Evolutionary conservation across 345 rosid genomes (phyloP).

Genomic region (Zanthoxylum bungeanum): DNA sequence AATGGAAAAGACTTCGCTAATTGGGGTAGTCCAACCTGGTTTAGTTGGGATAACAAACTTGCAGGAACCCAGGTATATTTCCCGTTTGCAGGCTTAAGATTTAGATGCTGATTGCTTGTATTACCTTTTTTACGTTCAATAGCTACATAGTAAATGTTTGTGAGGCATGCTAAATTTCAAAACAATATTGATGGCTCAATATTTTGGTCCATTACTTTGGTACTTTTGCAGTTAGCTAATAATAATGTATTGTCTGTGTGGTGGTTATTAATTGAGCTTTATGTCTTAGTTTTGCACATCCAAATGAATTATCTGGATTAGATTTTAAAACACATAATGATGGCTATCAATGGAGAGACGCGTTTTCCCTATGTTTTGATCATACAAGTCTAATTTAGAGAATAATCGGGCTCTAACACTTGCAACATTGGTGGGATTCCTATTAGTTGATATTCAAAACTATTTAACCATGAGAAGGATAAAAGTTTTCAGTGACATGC

Average conservation of each 20-base stretch:
- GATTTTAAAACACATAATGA: neutral
- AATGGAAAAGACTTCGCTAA: slow-evolving; percentile 66
- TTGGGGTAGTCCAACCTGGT: slow-evolving; percentile 92
- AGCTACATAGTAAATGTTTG: neutral
- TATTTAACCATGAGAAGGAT: neutral
- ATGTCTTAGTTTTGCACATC: neutral
- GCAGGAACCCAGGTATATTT: slow-evolving; percentile 83
- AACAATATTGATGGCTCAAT: neutral
- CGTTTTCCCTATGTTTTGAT: neutral
- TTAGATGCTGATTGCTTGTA: neutral
- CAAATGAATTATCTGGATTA: neutral
- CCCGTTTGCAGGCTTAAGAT: neutral
- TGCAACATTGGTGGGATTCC: neutral
- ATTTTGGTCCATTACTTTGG: neutral
- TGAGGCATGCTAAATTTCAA: slow-evolving; percentile 4
- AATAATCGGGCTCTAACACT: neutral
- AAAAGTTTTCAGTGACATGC: neutral
- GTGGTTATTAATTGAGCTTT: neutral
- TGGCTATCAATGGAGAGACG: neutral
- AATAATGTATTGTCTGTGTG: no score
- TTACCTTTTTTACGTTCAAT: neutral
- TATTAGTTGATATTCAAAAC: neutral
- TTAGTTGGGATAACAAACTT: slow-evolving; percentile 96
- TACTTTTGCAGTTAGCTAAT: neutral
- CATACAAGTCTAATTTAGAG: neutral